Evolutionary conservation across 352 stramenopile genomes (phyloP), one percentile per base, ranked within the genome.

Genomic region (Phytophthora sp.): DNA sequence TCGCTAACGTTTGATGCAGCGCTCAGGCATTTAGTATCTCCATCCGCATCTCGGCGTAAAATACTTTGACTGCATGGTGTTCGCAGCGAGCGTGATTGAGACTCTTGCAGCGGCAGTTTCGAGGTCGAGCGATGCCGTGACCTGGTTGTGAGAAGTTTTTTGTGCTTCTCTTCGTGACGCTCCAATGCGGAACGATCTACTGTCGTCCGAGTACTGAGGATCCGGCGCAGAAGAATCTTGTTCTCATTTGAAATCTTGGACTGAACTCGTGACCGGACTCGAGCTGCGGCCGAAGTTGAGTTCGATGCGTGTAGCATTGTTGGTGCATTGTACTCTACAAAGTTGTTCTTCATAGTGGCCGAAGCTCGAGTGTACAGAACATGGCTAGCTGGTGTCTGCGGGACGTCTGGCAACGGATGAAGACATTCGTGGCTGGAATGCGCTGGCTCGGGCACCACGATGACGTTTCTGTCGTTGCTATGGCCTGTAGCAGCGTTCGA

Each of bases 291-390:
- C 0, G 74, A 76, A 20, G 66, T 68, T 18, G 69, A 56, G 38
- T 85, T 84, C 2, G 52, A 64, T 6, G 69, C 20, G 21, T 70
- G 46, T 30, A 63, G 9, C 63, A 80, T 63, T 27, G 68, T 73
- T 6, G 73, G 57, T 16, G 72, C 61, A 30, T 85, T 84, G 27
- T 76, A 73, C 23, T 86, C 73, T n/a, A 66, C 61, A 41, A 86
- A 84, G 35, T 86, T 79, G 35, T 83, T 75, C 3, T 72, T 76
- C 70, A 80, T 84, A 4, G 79, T 86, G 7, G 73, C 73, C 1
- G 81, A 79, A 0, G 49, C 46, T 30, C 69, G 73, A 2, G 68
- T 82, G 61, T 88, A 86, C 0, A 90, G 69, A 13, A 67, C 54
- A 29, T 90, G 81, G n/a, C 66, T 79, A 7, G 58, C 44, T n/a